Conservation (phyloP, 208 protist species). For the Kentomonas sorsogonicus region DNA sequence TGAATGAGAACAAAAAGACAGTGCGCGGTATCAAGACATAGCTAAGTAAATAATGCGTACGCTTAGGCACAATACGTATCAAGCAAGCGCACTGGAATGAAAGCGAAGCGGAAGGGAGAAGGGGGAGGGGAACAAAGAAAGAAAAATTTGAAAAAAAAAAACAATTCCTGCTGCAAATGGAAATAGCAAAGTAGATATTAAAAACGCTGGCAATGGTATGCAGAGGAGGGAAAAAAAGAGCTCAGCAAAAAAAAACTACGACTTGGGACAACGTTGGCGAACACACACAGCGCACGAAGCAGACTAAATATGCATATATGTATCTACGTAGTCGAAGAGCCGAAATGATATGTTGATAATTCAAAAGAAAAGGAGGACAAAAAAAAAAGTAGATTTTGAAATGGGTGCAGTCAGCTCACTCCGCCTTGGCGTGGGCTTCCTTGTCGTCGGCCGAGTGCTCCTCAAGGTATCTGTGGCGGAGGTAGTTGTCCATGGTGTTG, state of each 20-base stretch:
- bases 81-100: background rate
- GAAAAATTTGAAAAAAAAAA: slow-evolving; percentile 2
- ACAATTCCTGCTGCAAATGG: background rate
- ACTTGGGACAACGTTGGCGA: too few species aligned
- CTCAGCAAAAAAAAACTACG: too few species aligned
- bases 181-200: background rate
- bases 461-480: slow-evolving; percentile 20
- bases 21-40: background rate
- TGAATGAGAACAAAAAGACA: background rate
- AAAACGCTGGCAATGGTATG: background rate
- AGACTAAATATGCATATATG: slow-evolving; percentile 8
- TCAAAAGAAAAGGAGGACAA: slow-evolving; percentile 11
- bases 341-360: background rate
- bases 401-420: too few species aligned
- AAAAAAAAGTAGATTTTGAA: slow-evolving; percentile 1
- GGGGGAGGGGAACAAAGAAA: background rate
- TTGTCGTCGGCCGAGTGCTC: slow-evolving; percentile 8
- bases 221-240: background rate
- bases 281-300: too few species aligned
- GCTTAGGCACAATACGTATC: background rate
- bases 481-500: slow-evolving; percentile 48
- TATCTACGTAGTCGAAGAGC: background rate
- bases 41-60: background rate
- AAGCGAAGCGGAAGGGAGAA: background rate
- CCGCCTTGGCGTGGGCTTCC: too few species aligned